Base-by-base conservation (phyloP, 1,284 basidiomycete genomes). In the Papiliotrema fonsecae region DNA sequence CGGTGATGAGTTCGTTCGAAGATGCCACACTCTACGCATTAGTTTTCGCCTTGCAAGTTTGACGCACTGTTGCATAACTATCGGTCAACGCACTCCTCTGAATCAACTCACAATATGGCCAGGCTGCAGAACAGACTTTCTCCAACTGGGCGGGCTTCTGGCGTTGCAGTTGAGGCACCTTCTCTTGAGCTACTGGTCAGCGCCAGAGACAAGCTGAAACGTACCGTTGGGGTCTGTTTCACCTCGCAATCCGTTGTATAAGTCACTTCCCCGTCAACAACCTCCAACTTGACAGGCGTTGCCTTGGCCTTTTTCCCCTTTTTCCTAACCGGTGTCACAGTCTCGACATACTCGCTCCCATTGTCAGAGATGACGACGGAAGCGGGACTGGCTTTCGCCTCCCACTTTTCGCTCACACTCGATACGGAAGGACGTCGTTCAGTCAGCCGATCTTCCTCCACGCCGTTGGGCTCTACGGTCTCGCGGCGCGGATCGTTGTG, bases 211-310 rank as follows among this genome's bases (percentile, higher is more conserved):
- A 14, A 39, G 26, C 40, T 26, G n/a, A 41, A 14, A 21, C 56
- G 44, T 45, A 58, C 56, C 46, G 47, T 47, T 16, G 26, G 24
- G 14, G 56, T 58, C 44, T 55, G 54, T 45, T 56, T 58, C 24
- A 49, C 51, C 25, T 58, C 54, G 1, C 45, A 38, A 21, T 51
- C 43, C 21, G 37, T 40, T 13, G 56, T 58, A 34, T 57, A 57
- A 2, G 43, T 38, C 22, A 54, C 37, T 16, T 42, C 47, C 3
- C 39, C 39, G 6, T 47, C 35, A 32, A n/a, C 10, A 7, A 14
- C 38, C 18, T 39, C 38, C 7, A 21, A 13, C 13, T 6, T n/a
- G n/a, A n/a, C n/a, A n/a, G n/a, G n/a, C n/a, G n/a, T n/a, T n/a
- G n/a, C 22, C 38, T 24, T 39, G 5, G 10, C 7, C 38, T 22